phyloP scores from a whole-genome alignment of 169 alveolate species.

The Ichthyophthirius multifiliis region DNA sequence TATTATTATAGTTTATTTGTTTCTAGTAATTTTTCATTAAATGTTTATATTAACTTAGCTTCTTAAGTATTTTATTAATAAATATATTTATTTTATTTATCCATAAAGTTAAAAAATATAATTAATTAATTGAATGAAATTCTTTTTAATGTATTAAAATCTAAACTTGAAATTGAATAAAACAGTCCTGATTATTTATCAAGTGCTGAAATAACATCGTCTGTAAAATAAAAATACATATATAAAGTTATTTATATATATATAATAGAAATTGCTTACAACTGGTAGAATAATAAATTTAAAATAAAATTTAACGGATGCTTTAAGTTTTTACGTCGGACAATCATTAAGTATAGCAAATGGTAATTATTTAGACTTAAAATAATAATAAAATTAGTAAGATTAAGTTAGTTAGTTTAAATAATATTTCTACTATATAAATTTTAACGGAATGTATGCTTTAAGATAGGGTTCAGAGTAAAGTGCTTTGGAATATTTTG shows the following conservation, averaged over 20 bases:
- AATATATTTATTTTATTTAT: too few species aligned
- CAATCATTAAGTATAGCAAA: not conserved
- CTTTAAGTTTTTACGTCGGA: not conserved
- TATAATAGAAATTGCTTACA: not conserved
- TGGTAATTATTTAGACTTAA: not conserved
- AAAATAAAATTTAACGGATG: not conserved
- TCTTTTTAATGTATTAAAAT: not conserved
- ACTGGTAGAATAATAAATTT: not conserved
- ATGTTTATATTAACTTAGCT: too few species aligned
- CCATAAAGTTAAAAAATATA: not conserved
- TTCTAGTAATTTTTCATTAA: too few species aligned
- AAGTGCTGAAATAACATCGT: not conserved
- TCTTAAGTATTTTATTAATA: too few species aligned
- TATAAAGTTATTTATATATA: not conserved
- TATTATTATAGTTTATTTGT: too few species aligned
- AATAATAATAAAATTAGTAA: not conserved
- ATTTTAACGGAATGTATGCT: slow-evolving; percentile 23
- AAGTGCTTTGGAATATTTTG: slow-evolving; percentile 7
- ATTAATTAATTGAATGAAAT: not conserved
- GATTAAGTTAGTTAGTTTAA: not conserved
- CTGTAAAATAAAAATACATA: not conserved
- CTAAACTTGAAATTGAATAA: not conserved
- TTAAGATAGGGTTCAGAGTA: slow-evolving; percentile 21
- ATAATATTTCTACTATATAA: slow-evolving; percentile 14
- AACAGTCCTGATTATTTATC: not conserved